phyloP scores from a whole-genome alignment of 208 protist genomes.

The Acanthamoeba quina region DNA sequence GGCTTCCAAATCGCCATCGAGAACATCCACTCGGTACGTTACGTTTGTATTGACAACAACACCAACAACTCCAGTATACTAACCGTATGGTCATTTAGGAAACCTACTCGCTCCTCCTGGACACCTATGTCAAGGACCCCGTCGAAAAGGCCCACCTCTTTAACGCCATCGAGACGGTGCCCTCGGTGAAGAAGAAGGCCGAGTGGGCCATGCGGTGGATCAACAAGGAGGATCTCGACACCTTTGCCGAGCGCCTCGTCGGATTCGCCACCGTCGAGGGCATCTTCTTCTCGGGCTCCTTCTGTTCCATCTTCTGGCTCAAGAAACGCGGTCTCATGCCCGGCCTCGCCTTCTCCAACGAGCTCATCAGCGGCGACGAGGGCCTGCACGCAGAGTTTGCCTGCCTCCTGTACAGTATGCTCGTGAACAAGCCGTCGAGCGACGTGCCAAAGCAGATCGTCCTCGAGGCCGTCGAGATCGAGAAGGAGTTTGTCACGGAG shows the following conservation, averaged over 20 bases:
- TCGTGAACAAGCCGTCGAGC: constrained; percentile 94
- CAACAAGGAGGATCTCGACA: constrained; percentile 74
- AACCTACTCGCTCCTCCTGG: constrained; percentile 92
- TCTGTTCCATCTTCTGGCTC: constrained; percentile 99
- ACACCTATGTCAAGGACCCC: constrained; percentile 97
- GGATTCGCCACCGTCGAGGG: constrained; percentile 99
- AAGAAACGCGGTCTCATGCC: constrained; percentile 99
- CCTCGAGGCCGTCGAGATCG: constrained; percentile 95
- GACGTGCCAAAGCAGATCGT: constrained; percentile 94
- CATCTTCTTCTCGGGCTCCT: constrained; percentile 99
- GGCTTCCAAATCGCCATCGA: constrained; percentile 99
- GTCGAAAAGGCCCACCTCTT: constrained; percentile 96
- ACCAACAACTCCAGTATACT: too few species aligned
- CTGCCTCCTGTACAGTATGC: constrained; percentile 96
- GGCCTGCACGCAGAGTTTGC: constrained; percentile 99
- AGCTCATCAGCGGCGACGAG: constrained; percentile 99
- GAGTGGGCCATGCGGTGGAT: constrained; percentile 98
- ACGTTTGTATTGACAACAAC: too few species aligned
- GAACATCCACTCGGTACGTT: constrained; percentile 99
- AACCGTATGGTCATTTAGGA: too few species aligned
- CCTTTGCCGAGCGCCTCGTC: constrained; percentile 97
- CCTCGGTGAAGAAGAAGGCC: constrained; percentile 98
- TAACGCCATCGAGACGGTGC: constrained; percentile 97
- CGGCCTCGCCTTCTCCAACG: constrained; percentile 98
- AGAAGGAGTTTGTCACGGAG: constrained; percentile 98